These are phyloP conservation scores for Marasmius fiardii DNA, from an alignment of 1,284 basidiomycete genomes.

Conservation along the genomic window DNA sequence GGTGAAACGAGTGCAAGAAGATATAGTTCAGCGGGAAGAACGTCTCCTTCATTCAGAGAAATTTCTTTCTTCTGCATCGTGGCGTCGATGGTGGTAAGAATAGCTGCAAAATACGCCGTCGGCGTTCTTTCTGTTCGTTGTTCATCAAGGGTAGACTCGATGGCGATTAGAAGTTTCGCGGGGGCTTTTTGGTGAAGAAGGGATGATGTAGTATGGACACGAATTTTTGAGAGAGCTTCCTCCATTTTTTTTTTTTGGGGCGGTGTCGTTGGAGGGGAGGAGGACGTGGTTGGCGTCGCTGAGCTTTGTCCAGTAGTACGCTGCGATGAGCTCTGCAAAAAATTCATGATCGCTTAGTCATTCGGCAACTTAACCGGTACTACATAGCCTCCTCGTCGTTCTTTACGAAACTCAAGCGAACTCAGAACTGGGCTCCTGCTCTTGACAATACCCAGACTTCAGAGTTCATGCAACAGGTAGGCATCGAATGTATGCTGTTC, in stretches of 20 bases:
- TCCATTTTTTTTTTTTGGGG: conserved; percentile 45
- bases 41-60: conserved; percentile 71
- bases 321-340: background rate
- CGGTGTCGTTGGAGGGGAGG: background rate
- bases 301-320: background rate
- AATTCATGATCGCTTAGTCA: background rate
- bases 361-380: too few relatives aligned
- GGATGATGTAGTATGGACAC: conserved; percentile 81
- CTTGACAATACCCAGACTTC: too few relatives aligned
- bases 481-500: too few relatives aligned
- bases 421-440: too few relatives aligned
- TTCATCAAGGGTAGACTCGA: conserved; percentile 87
- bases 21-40: conserved; percentile 87
- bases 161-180: conserved; percentile 83
- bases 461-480: too few relatives aligned
- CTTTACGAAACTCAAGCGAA: too few relatives aligned
- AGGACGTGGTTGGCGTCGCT: background rate
- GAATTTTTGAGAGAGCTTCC: conserved; percentile 78
- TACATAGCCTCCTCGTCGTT: too few relatives aligned
- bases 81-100: conserved; percentile 78
- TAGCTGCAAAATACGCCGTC: conserved; percentile 87
- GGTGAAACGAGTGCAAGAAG: conserved; percentile 79
- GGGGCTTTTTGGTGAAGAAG: conserved; percentile 89
- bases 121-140: conserved; percentile 68
- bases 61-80: conserved; percentile 63